phyloP scores from a whole-genome alignment of 2,329 filamentous ascomycete genomes.

The Aspergillus persii region DNA sequence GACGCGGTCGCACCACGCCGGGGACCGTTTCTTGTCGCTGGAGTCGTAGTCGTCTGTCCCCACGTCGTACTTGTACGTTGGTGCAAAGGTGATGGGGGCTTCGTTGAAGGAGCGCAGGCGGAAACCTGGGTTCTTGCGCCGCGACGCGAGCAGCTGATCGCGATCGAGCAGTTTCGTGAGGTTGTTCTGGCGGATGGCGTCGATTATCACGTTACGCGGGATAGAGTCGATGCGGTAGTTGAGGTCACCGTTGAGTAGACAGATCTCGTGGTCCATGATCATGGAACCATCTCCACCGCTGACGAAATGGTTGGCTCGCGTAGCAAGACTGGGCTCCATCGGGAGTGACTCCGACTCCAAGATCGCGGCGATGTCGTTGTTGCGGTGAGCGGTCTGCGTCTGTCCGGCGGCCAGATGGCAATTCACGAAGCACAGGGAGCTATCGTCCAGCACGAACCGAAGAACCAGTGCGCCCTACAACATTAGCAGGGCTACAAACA shows the following conservation, averaged over 20 bases:
- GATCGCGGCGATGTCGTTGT: conserved; percentile 88
- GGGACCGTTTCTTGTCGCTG: conserved; percentile 88
- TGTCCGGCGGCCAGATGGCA: conserved; percentile 96
- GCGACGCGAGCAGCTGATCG: conserved; percentile 86
- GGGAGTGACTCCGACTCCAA: conserved; percentile 78
- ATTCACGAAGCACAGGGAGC: conserved; percentile 92
- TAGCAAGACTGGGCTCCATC: conserved; percentile 63
- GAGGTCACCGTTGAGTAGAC: conserved; percentile 89
- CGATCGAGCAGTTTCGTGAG: conserved; percentile 83
- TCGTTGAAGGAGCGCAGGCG: conserved; percentile 88
- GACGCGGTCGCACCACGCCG: conserved; percentile 94
- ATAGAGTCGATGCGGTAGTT: conserved; percentile 99
- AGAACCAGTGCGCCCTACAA: conserved; percentile 74
- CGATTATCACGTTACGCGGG: conserved; percentile 87
- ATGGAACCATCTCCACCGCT: conserved; percentile 93
- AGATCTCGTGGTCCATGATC: conserved; percentile 97
- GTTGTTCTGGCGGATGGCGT: conserved; percentile 77
- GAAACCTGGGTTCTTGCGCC: conserved; percentile 86
- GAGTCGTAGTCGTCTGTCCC: conserved; percentile 92
- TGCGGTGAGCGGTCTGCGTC: conserved; percentile 81
- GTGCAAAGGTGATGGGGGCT: conserved; percentile 83
- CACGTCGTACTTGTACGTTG: conserved; percentile 98
- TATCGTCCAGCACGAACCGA: conserved; percentile 91
- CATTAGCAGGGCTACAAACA: neutral
- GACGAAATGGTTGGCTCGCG: conserved; percentile 74